phyloP scores from a whole-genome alignment of 495 filamentous ascomycete species.

The Penicillium angulare region DNA sequence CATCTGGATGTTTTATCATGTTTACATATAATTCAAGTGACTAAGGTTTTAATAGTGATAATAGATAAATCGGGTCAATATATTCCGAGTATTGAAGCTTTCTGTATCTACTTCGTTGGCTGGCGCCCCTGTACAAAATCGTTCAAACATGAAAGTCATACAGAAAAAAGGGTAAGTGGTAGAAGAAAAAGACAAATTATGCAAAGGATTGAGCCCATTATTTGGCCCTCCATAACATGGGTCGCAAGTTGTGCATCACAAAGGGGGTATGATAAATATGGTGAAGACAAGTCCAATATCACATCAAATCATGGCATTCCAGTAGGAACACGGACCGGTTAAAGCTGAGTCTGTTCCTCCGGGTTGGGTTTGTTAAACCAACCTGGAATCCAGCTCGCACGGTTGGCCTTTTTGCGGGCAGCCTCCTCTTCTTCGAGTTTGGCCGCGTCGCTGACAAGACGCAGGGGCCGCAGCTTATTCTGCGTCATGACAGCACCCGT shows the following conservation, averaged over 20 bases:
- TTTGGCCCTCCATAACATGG: constrained; percentile 21
- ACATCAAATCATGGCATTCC: constrained; percentile 27
- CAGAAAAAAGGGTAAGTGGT: not conserved
- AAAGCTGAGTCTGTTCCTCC: constrained; percentile 15
- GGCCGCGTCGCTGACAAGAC: constrained; percentile 64
- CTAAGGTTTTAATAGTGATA: no score
- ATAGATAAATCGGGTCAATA: no score
- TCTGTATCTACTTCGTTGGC: not conserved
- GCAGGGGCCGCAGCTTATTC: constrained; percentile 78
- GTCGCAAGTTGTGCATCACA: constrained; percentile 28
- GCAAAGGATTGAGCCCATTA: constrained; percentile 13
- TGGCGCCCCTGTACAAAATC: not conserved
- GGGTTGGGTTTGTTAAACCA: constrained; percentile 49
- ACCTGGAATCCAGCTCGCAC: constrained; percentile 58
- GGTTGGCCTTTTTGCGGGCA: constrained; percentile 58
- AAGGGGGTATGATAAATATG: constrained; percentile 29
- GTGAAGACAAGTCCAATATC: constrained; percentile 21
- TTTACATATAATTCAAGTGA: no score
- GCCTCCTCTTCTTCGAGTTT: constrained; percentile 45
- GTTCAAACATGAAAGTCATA: constrained; percentile 2
- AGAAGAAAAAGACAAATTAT: constrained; percentile 16
- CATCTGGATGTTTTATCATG: no score
- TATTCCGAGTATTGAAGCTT: no score
- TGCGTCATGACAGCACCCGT: constrained; percentile 63
- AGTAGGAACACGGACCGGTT: constrained; percentile 3